These are phyloP conservation scores for Buxus sempervirens DNA, from an alignment of 164 flowering plant genomes.

Conservation along the genomic window DNA sequence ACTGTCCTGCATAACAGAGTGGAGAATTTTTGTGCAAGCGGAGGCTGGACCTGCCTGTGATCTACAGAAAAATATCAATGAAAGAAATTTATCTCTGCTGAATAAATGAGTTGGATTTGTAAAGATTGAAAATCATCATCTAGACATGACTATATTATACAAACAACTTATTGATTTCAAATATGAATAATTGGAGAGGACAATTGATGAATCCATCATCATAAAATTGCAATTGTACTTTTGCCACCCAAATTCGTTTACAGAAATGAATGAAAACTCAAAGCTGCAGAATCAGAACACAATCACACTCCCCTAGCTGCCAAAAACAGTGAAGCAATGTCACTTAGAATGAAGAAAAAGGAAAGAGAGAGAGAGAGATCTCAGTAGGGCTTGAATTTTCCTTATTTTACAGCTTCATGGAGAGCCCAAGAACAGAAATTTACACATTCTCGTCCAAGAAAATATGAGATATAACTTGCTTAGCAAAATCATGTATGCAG, in stretches of 20 bases:
- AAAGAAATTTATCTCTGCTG: not conserved
- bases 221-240: too few species aligned
- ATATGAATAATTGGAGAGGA: too few species aligned
- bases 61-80: conserved; percentile 26
- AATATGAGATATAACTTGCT: conserved; percentile 1
- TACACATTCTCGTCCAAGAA: not conserved
- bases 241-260: too few species aligned
- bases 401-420: not conserved
- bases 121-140: not conserved
- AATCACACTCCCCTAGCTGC: too few species aligned
- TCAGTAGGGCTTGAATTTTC: not conserved
- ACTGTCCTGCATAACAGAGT: conserved; percentile 38
- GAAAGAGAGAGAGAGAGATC: too few species aligned
- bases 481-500: conserved; percentile 10
- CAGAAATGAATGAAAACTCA: too few species aligned
- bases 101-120: not conserved
- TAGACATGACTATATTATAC: too few species aligned
- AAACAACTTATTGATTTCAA: not conserved
- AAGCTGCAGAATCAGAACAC: too few species aligned
- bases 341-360: not conserved
- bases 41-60: conserved; percentile 83
- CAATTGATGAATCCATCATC: too few species aligned
- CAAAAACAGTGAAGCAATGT: not conserved
- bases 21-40: conserved; percentile 68
- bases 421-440: not conserved